phyloP scores from a whole-genome alignment of 768 basidiomycete genomes.

The Psilocybe azurescens region DNA sequence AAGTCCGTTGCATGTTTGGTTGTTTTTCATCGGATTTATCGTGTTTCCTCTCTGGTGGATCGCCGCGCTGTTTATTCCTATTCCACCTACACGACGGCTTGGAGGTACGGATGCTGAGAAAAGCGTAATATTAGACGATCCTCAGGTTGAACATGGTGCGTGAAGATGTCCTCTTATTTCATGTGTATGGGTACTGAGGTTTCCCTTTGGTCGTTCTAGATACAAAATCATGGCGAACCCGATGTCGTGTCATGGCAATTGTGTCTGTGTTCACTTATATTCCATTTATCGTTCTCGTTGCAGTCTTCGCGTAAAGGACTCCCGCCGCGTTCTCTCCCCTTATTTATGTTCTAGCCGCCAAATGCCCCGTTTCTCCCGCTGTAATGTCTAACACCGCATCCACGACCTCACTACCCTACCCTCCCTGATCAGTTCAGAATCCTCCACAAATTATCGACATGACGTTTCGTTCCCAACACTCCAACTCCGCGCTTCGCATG shows the following conservation, averaged over 20 bases:
- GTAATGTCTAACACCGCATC: conserved; percentile 8
- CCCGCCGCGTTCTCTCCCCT: conserved; percentile 9
- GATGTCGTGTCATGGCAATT: conserved; percentile 75
- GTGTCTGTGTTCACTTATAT: conserved; percentile 77
- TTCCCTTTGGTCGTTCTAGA: conserved; percentile 44
- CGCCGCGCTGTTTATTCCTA: conserved; percentile 48
- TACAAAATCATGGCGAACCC: conserved; percentile 73
- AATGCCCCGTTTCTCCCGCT: conserved; percentile 7
- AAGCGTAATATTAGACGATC: conserved; percentile 76
- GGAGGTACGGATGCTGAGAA: conserved; percentile 66
- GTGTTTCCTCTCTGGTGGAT: conserved; percentile 72
- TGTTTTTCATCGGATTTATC: conserved; percentile 77
- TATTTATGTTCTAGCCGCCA: conserved; percentile 19
- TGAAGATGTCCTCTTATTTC: conserved; percentile 6
- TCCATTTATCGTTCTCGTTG: conserved; percentile 77
- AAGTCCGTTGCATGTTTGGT: conserved; percentile 75
- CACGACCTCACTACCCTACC: conserved; percentile 5
- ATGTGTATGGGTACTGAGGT: not conserved
- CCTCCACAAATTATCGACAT: conserved; percentile 9
- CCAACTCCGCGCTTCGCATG: conserved; percentile 7
- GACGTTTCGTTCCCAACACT: conserved; percentile 6
- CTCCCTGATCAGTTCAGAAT: conserved; percentile 4
- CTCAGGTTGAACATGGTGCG: conserved; percentile 80
- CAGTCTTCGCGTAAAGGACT: conserved; percentile 56
- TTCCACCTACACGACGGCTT: conserved; percentile 67